A percentile compares a stretch with the other conserved stretches of the same genome.
Evolutionary conservation across 306 rosid species (phyloP).

Genomic region (Casuarina equisetifolia): DNA sequence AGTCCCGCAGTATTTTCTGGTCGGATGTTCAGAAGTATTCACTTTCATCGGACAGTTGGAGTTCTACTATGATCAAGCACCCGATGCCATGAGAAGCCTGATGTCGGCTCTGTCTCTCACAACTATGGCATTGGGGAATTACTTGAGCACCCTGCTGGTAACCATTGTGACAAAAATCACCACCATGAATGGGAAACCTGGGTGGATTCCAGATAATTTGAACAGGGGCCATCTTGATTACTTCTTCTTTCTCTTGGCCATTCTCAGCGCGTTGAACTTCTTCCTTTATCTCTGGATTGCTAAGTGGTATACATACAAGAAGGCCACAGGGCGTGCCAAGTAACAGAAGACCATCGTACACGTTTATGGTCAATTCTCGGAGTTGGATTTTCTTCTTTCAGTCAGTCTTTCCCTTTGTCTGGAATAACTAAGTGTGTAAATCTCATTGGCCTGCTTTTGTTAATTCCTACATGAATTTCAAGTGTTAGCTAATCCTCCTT

Average conservation of each 20-base stretch:
- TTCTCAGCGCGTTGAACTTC: conserved; percentile 66
- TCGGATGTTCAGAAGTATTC: conserved; percentile 87
- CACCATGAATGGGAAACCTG: conserved; percentile 57
- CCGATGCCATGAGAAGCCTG: conserved; percentile 87
- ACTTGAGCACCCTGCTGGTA: conserved; percentile 71
- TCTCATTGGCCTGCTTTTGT: neutral
- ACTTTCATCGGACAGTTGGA: conserved; percentile 63
- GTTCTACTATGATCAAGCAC: conserved; percentile 78
- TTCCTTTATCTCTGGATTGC: conserved; percentile 55
- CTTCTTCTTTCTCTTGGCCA: conserved; percentile 66
- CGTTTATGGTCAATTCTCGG: too few relatives aligned
- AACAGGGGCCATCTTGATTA: conserved; percentile 86
- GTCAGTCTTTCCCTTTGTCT: neutral
- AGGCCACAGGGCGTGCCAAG: conserved; percentile 23
- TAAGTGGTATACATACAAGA: conserved; percentile 66
- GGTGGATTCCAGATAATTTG: conserved; percentile 84
- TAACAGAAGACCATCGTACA: too few relatives aligned
- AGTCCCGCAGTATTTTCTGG: conserved; percentile 70
- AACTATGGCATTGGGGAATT: conserved; percentile 62
- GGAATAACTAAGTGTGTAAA: neutral
- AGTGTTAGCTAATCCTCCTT: neutral
- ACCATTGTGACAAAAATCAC: conserved; percentile 58
- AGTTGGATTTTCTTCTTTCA: too few relatives aligned
- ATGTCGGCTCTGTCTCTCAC: conserved; percentile 79
- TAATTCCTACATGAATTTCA: neutral